Evolutionary conservation across 2,329 filamentous ascomycete genomes (phyloP), one percentile per base, ranked within the genome.

Genomic region (Rutstroemia sp.): DNA sequence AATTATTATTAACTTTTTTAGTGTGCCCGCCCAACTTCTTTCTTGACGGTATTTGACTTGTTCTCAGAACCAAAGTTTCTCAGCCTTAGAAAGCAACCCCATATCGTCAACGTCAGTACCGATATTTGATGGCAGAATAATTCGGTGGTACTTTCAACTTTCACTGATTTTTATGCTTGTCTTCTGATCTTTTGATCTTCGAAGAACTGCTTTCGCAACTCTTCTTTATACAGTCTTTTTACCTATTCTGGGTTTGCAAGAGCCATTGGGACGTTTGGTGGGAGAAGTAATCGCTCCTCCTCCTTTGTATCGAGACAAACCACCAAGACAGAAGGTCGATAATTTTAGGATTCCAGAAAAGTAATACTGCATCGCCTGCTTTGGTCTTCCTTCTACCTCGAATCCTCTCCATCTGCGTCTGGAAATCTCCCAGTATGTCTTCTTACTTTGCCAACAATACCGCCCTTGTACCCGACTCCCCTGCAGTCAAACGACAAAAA

Each of bases 401-500:
- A 30, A 4, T 2, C 34, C 34, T 39, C 23, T 30, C 7, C n/a
- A 23, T 54, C 27, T 49, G 16, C 25, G 8, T 23, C 16, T 12
- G 27, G 16, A n/a, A 38, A 27, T 14, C 23, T 23, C 57, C 56
- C 16, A 42, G 49, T 25, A 68, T 66, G 63, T 61, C 61, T 49
- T 62, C 56, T 54, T 61, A 61, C 49, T 37, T 58, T 12, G 21
- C 37, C 46, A 48, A 41, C 38, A 21, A 44, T n/a, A 47, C 45
- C 4, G 34, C 57, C 9, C 57, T 60, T 12, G 46, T 61, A 19
- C 59, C 59, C 7, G 57, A 64, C 41, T 66, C 65, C 8, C 67
- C 67, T 38, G 59, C 64, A n/a, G 52, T 64, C 38, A 68, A 69
- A 63, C 62, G 69, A 57, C 68, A 69, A 47, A 68, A 65, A 59